Base-by-base conservation (phyloP, 495 filamentous ascomycete species). In the Friedmanniomyces endolithicus region DNA sequence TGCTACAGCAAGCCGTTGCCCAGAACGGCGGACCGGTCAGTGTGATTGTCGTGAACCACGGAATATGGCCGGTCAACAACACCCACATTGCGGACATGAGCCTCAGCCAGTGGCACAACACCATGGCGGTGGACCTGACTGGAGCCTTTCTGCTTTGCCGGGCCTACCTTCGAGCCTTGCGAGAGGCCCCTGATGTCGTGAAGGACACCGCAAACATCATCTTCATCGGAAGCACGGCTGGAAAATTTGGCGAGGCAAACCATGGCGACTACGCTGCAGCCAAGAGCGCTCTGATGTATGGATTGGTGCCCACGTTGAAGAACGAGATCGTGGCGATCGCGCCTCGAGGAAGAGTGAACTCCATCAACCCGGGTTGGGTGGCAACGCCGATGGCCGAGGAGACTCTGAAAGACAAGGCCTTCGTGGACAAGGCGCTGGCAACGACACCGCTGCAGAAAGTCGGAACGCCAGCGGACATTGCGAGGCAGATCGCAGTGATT, bases 381-480 rank as follows among this genome's bases (percentile, higher is more conserved):
- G 48, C 41, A 20, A 63, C 60, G 48, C 57, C 60, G 1, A 56
- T 63, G 56, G 60, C 60, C 14, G 43, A 48, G 46, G 56, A 47
- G 47, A 52, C 34, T 47, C 27, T 63, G 40, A 50, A 59, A 48
- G 57, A 63, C 43, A 19, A 24, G 24, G 57, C 52, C 8, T 56
- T 59, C 33, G 57, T 59, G 24, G 48, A 59, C 48, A 34, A 53
- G 29, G 60, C 57, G 52, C 33, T 59, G 20, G 50, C 54, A 2
- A 63, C 60, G 20, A 63, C 60, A 29, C 56, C 60, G 20, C 25
- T 63, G 52, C 50, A 53, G 57, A 63, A 63, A 43, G 57, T 63
- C 11, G 56, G 56, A 12, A 34, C 27, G 48, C 40, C 57, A n/a
- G 48, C 19, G 11, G 60, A 63, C 37, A 39, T 63, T 14, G 59